A percentile compares a stretch with the other conserved stretches of the same genome.
These are phyloP conservation scores for Phytophthora agathidicida DNA, from an alignment of 352 stramenopile species.

Conservation along the genomic window DNA sequence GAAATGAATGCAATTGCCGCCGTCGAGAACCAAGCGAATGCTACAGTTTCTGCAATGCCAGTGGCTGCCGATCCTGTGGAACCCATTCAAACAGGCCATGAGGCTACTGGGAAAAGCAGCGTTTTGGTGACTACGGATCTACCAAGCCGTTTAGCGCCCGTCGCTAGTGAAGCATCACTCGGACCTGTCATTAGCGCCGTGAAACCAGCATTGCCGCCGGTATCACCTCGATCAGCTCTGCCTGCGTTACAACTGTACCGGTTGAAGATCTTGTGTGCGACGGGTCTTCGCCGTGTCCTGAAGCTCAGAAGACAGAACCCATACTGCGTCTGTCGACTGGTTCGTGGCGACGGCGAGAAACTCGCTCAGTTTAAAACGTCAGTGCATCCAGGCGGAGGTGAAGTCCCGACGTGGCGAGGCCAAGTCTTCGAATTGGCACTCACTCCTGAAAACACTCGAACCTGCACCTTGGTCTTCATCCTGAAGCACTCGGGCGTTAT, in stretches of 20 bases:
- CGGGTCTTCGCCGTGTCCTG: slow-evolving; percentile 17
- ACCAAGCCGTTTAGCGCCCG: neutral
- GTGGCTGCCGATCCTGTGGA: neutral
- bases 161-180: neutral
- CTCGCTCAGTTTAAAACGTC: slow-evolving; percentile 28
- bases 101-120: too few relatives aligned
- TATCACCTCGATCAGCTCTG: slow-evolving; percentile 15
- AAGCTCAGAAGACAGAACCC: slow-evolving; percentile 27
- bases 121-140: neutral
- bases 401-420: slow-evolving; percentile 26
- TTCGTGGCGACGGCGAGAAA: slow-evolving; percentile 24
- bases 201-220: slow-evolving; percentile 9
- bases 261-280: slow-evolving; percentile 29
- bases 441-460: slow-evolving; percentile 19
- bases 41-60: neutral
- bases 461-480: slow-evolving; percentile 34
- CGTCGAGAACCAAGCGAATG: neutral
- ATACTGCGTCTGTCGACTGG: slow-evolving; percentile 33
- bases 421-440: slow-evolving; percentile 37
- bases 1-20: slow-evolving; percentile 14
- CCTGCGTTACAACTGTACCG: slow-evolving; percentile 23
- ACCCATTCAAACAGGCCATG: slow-evolving; percentile 1
- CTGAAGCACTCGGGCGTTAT: slow-evolving; percentile 31
- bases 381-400: slow-evolving; percentile 26
- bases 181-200: neutral